These are phyloP conservation scores for Bruguiera gymnorhiza DNA, from an alignment of 345 rosid species.

Conservation along the genomic window DNA sequence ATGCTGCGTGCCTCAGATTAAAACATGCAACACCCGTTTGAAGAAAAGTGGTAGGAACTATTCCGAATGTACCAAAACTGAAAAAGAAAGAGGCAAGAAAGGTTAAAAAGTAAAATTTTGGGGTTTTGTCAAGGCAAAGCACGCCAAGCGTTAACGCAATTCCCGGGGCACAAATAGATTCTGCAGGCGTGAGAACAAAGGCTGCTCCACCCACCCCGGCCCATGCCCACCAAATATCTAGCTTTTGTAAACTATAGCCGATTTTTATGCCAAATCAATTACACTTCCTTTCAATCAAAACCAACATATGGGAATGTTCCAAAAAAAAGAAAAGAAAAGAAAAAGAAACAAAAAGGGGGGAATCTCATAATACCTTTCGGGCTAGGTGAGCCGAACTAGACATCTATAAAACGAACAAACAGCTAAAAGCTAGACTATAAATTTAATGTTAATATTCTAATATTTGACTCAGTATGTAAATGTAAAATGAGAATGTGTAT, in stretches of 20 bases:
- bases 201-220: constrained; percentile 31
- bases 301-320: background rate
- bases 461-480: too few relatives aligned
- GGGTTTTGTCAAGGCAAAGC: constrained; percentile 24
- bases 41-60: background rate
- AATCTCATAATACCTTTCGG: too few relatives aligned
- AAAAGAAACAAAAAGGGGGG: background rate
- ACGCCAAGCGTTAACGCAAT: constrained; percentile 29
- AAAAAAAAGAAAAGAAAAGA: background rate
- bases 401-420: too few relatives aligned
- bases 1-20: too few relatives aligned
- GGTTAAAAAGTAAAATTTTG: constrained; percentile 7
- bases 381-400: too few relatives aligned
- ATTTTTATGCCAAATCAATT: background rate
- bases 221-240: constrained; percentile 8
- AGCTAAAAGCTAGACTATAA: too few relatives aligned
- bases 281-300: constrained; percentile 6
- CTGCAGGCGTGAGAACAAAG: constrained; percentile 47
- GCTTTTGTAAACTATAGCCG: background rate
- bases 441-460: too few relatives aligned
- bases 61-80: background rate
- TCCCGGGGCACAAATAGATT: constrained; percentile 43
- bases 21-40: too few relatives aligned
- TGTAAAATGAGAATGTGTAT: too few relatives aligned
- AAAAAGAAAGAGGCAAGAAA: background rate